Evolutionary conservation across 768 basidiomycete genomes (phyloP).

Genomic region (Rhizopogon vesiculosus): DNA sequence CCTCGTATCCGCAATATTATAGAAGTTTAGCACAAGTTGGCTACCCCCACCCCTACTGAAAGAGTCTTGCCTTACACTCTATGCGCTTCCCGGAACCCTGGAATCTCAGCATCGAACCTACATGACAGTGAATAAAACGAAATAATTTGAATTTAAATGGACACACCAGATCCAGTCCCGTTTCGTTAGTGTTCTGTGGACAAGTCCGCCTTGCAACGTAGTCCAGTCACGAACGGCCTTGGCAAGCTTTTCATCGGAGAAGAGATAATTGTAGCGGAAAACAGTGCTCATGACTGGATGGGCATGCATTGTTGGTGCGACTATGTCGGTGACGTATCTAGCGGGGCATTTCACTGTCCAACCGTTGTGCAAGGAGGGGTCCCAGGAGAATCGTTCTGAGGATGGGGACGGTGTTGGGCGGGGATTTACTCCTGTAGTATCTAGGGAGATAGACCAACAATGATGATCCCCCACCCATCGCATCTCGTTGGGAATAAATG

Average conservation of each 20-base stretch:
- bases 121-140: not conserved
- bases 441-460: conserved; percentile 27
- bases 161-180: conserved; percentile 19
- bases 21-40: no score
- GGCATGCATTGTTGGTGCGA: not conserved
- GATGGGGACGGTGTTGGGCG: conserved; percentile 9
- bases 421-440: conserved; percentile 10
- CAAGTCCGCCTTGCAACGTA: not conserved
- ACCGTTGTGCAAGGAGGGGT: conserved; percentile 14
- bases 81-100: not conserved
- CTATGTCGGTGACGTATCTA: accelerated
- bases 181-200: not conserved
- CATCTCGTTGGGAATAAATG: conserved; percentile 13
- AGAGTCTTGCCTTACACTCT: no score
- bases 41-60: no score
- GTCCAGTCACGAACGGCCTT: conserved; percentile 5
- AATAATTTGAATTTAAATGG: not conserved
- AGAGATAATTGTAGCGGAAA: conserved; percentile 21
- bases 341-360: conserved; percentile 8
- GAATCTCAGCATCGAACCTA: conserved; percentile 20
- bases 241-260: conserved; percentile 8
- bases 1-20: no score
- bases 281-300: conserved; percentile 11
- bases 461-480: conserved; percentile 28
- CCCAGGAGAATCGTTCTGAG: conserved; percentile 9